These are phyloP conservation scores for Macroventuria anomochaeta DNA, from an alignment of 2,329 filamentous ascomycete species.

Conservation along the genomic window DNA sequence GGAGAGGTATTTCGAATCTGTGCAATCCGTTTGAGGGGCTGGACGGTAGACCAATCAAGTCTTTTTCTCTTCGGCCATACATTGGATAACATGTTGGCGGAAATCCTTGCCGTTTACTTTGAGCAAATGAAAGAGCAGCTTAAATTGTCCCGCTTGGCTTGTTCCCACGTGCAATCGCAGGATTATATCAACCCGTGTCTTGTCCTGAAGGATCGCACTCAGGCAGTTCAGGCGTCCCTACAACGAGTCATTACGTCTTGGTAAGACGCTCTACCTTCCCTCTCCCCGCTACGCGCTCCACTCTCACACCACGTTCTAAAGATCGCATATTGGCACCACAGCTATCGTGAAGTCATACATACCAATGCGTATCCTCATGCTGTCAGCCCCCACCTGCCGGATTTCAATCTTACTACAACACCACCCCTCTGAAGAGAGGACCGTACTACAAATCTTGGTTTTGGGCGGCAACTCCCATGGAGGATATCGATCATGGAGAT, in stretches of 20 bases:
- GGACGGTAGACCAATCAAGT: background rate
- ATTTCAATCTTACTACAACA: slow-evolving; percentile 1
- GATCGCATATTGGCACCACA: background rate
- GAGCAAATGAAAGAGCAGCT: background rate
- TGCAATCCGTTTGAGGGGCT: background rate
- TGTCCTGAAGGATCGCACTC: slow-evolving; percentile 1
- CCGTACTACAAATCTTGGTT: background rate
- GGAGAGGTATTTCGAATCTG: background rate
- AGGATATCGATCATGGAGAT: background rate
- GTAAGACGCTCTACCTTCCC: background rate
- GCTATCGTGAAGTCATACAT: background rate
- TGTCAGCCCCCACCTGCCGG: slow-evolving; percentile 20
- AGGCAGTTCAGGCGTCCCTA: slow-evolving; percentile 4
- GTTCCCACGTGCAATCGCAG: background rate
- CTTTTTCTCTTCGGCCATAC: background rate
- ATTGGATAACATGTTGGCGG: background rate
- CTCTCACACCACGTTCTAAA: background rate
- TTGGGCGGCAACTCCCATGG: background rate
- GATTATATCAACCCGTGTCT: slow-evolving; percentile 3
- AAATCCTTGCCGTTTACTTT: background rate
- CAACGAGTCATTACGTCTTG: slow-evolving; percentile 2
- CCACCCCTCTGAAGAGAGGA: background rate
- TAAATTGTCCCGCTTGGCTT: background rate
- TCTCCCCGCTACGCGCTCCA: background rate
- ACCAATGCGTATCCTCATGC: background rate